phyloP scores from a whole-genome alignment of 176 grass and related monocot species.

The Ensete glaucum region DNA sequence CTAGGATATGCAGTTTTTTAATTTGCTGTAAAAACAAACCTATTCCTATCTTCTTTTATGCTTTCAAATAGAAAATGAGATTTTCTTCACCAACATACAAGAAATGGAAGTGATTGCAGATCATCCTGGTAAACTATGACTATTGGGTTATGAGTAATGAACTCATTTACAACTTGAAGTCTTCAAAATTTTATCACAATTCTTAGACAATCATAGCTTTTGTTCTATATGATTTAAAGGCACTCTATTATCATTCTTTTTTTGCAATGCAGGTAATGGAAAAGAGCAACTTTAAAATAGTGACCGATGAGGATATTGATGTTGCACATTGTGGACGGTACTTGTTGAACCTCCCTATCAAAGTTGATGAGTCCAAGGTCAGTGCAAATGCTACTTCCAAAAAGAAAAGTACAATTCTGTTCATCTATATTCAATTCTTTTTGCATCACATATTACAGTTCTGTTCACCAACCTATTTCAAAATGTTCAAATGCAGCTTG shows the following conservation, averaged over 20 bases:
- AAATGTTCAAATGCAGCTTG: conserved; percentile 46
- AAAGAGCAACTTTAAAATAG: conserved; percentile 97
- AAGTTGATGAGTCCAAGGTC: conserved; percentile 95
- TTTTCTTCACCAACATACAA: too few relatives aligned
- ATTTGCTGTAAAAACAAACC: too few relatives aligned
- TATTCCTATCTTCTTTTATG: too few relatives aligned
- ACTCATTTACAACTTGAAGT: neutral
- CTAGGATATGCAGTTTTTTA: too few relatives aligned
- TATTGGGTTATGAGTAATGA: too few relatives aligned
- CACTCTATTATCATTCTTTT: conserved; percentile 3
- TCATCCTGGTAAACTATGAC: too few relatives aligned
- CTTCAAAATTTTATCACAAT: neutral
- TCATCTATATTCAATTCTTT: neutral
- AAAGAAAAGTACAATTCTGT: neutral
- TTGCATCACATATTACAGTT: neutral
- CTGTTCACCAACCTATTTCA: neutral
- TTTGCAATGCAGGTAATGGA: conserved; percentile 59
- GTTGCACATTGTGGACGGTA: conserved; percentile 82
- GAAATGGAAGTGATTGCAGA: too few relatives aligned
- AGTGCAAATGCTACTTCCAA: neutral
- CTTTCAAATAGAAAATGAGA: too few relatives aligned
- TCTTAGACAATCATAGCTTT: neutral
- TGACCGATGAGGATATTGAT: conserved; percentile 84
- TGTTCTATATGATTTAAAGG: neutral
- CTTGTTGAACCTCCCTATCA: conserved; percentile 90